A percentile compares a stretch with the other conserved stretches of the same genome.
phyloP scores from a whole-genome alignment of 2,329 filamentous ascomycete genomes.

The Didymella lethalis region DNA sequence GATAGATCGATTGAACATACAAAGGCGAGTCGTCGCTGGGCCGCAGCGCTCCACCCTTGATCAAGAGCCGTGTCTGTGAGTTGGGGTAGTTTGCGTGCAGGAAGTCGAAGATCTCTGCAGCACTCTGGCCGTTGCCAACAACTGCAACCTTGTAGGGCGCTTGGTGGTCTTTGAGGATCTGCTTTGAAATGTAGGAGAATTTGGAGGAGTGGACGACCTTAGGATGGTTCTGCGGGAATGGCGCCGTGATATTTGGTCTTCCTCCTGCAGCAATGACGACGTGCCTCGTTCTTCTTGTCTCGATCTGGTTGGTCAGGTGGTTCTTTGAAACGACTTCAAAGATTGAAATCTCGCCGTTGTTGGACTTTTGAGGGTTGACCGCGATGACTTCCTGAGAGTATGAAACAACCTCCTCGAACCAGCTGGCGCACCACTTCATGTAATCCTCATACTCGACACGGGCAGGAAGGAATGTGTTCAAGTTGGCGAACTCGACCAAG shows the following conservation, averaged over 20 bases:
- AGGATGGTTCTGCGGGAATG: constrained; percentile 73
- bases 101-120: constrained; percentile 94
- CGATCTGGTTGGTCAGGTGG: constrained; percentile 62
- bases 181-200: constrained; percentile 72
- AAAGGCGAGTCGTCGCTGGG: constrained; percentile 97
- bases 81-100: constrained; percentile 84
- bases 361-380: constrained; percentile 67
- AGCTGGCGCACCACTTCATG: constrained; percentile 86
- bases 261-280: constrained; percentile 76
- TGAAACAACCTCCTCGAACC: constrained; percentile 75
- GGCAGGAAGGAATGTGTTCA: constrained; percentile 86
- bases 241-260: constrained; percentile 72
- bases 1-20: constrained; percentile 61
- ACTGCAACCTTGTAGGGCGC: constrained; percentile 78
- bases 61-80: constrained; percentile 77
- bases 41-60: constrained; percentile 81
- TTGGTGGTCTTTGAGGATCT: constrained; percentile 65
- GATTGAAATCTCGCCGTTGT: constrained; percentile 63
- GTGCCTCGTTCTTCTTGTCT: constrained; percentile 67
- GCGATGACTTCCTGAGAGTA: constrained; percentile 81
- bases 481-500: constrained; percentile 89
- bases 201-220: constrained; percentile 88
- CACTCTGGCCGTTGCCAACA: constrained; percentile 88
- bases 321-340: constrained; percentile 75
- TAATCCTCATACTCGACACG: constrained; percentile 95